Evolutionary conservation across 805 yeast genomes (phyloP), one percentile per base, ranked within the genome.

Genomic region (Komagataella ulmi): DNA sequence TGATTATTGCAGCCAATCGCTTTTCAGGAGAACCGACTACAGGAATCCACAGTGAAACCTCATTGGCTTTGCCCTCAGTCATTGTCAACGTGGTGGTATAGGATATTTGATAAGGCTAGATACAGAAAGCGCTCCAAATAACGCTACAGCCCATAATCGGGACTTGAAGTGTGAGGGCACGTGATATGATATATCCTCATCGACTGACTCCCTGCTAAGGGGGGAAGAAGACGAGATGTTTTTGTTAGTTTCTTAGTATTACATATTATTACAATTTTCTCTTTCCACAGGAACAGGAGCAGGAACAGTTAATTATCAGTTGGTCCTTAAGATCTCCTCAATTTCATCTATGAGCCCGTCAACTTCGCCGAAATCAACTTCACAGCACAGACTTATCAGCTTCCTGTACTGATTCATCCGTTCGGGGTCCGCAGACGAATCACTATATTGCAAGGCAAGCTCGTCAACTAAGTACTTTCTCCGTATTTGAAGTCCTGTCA

Each of bases 341-440:
- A 84, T 79, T 6, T 81, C 84, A 59, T 82, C 84, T 50, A 84
- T 68, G 55, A 81, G 76, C 48, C 75, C 77, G 60, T 83, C 88
- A 45, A 85, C 85, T 57, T 83, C 86, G 55, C 77, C 77, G 19
- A 81, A 74, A 8, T 78, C 77, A 52, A 85, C 75, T 46, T 81
- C 87, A 49, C 89, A 82, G 55, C 88, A 78, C 50, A 77, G 74
- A 51, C 88, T 76, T 49, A 85, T 82, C 61, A 85, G 72, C 57
- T 81, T 75, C 55, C 88, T 69, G 67, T 83, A 85, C 58, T 81
- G 81, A 59, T 77, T 79, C 67, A 84, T 81, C 57, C 76, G 79
- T 21, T 71, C 68, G 52, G 76, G 79, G 55, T 75, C 63, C 17
- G 69, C 54, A 66, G 79, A 64, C 53, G 76, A 63, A 52, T 63